Evolutionary conservation across 2,329 filamentous ascomycete species (phyloP), one percentile per base, ranked within the genome.

Genomic region (Fusarium verticillioides): DNA sequence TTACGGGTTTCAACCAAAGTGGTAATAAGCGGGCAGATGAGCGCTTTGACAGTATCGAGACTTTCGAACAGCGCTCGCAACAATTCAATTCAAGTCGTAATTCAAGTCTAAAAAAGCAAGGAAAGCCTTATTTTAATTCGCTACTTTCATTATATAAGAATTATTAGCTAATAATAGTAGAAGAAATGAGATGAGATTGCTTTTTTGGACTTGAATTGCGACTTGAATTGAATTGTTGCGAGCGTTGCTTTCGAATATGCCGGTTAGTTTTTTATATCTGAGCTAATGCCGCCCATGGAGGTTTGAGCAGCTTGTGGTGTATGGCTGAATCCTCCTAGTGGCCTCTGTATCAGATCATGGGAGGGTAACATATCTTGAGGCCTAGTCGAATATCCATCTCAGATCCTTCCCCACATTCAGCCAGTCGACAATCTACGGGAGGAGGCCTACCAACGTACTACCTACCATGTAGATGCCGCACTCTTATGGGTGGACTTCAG

Each of bases 401-500:
- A 73, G 65, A 73, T 72, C 56, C 26, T 28, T 73, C 64, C 49
- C 40, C 57, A 46, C 50, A 16, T 56, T 18, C 39, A 59, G n/a
- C 37, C 52, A 23, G n/a, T 32, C 52, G 21, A 62, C 34, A 40
- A 39, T 44, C 42, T 47, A 34, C 30, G n/a, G n/a, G 30, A 36
- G 47, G 47, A 19, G 30, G 63, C 19, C 32, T 53, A 28, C 19
- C 47, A 50, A 34, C 21, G 21, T 50, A 18, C 16, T 37, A 37
- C 36, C 10, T 34, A 34, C 12, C 10, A 44, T 44, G 42, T 44
- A 44, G 23, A 44, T 37, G 32, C 54, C n/a, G 42, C 44, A 50
- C 26, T 43, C 34, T 65, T 39, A n/a, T 23, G 28, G n/a, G 43
- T 43, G 46, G 37, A 26, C 28, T 44, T 39, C 18, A 42, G 21